Evolutionary conservation across 1,139 yeast genomes (phyloP), one percentile per base, ranked within the genome.

Genomic region (Suhomyces maxii): DNA sequence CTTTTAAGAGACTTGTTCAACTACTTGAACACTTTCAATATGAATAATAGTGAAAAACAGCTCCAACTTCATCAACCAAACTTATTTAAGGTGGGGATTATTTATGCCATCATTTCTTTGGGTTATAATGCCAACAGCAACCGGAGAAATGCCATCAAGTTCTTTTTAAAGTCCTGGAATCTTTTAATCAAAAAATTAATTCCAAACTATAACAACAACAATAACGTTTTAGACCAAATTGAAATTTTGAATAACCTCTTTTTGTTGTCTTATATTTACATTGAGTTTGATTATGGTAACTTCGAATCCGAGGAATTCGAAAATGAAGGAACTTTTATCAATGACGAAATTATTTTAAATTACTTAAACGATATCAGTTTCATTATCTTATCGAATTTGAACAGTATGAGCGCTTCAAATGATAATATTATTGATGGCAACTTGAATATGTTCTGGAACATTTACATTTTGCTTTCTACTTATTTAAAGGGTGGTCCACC

Each of bases 131-230:
- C 49, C 39, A 52, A 52, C 39, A 44, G 42, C 11, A 50, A 52
- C 36, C 47, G 51, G 37, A 39, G 46, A 11, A 69, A 68, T 42
- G 65, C 72, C 6, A 59, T 69, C 7, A 40, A 46, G 40, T 66
- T 63, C 50, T 72, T 73, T 52, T 71, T 65, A 47, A 75, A 67
- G 48, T 61, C 73, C 35, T 77, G 82, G 81, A 66, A 68, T 42
- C 61, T 76, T 14, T 61, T 77, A 34, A 73, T 76, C 37, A 66
- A 71, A 39, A 70, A 71, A 40, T 59, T 71, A 39, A 73, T 77
- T 23, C 77, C 78, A 26, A 73, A 71, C 51, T 73, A 74, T 56
- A 57, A 57, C 50, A 47, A 51, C 36, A 54, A 52, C 40, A 55
- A 54, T 39, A 66, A 67, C 48, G 55, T 66, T 23, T 58, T 68